Base-by-base conservation (phyloP, 2,329 filamentous ascomycete species). In the Talaromyces sp. region DNA sequence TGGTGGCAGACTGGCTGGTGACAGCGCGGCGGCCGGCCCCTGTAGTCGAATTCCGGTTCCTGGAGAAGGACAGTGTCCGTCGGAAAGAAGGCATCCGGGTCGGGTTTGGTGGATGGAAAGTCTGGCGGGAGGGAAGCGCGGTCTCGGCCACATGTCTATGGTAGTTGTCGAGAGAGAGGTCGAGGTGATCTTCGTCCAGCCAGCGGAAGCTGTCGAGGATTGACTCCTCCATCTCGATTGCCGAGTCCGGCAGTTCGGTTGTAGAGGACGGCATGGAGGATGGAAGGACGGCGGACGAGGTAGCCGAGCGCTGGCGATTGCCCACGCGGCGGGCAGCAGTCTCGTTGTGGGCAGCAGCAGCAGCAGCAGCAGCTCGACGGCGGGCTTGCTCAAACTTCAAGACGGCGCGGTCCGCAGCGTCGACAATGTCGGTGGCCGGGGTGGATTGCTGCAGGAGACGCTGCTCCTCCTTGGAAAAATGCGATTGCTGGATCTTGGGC, bases 111-210 rank as follows among this genome's bases (percentile, higher is more conserved):
- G 24, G 57, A 19, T 54, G 55, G 13, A 2, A 19, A 10, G 19
- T 53, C 58, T 56, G 52, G 63, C 57, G 24, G 58, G 52, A 27
- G 74, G 62, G 75, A 75, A 75, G 72, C 64, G 59, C 57, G 13
- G 58, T 56, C 72, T 84, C 75, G n/a, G 74, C 80, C 35, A 86
- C 75, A 66, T 87, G 87, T 52, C 82, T 78, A 68, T 89, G 87
- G 68, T 90, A 89, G 69, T 90, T 86, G 69, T 91, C 87, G 32
- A 91, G 75, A 41, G 81, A 82, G 41, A 93, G 80, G 67, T 93
- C 88, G 32, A 93, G 77, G 57, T 89, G 84, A 58, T 90, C 86
- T 60, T 90, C 87, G 31, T 92, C 88, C 27, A 91, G 77, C 88
- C 89, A 91, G 55, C 86, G 82, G 65, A 91, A 89, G 69, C 82